Base-by-base conservation (phyloP, 2,329 filamentous ascomycete genomes). In the Trichothecium sympodiale region DNA sequence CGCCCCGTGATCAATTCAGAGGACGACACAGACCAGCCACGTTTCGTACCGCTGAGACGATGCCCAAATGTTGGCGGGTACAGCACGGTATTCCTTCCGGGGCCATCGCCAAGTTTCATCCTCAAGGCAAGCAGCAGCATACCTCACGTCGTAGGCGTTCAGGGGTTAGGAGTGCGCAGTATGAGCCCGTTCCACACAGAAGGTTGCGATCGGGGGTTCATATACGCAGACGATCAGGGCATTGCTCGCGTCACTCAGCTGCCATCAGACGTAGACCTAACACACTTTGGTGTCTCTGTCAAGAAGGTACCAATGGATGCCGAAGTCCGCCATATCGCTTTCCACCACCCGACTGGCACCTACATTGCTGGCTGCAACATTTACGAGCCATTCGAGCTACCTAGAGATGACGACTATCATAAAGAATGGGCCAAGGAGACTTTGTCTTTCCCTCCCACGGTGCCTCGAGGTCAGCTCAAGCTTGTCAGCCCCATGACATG, bases 391-490 rank as follows among this genome's bases (percentile, higher is more conserved):
- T 96, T 94, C 52, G 82, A 86, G 54, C 69, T 95, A 16, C 85
- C 86, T 2, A 83, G 83, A 36, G 86, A 94, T 46, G 88, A 88
- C 43, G 80, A 94, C 39, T 77, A 85, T 42, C 83, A 93, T 46
- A 71, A 72, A 41, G 83, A 91, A 43, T 89, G 87, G 76, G 73
- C 79, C 16, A 74, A 74, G 42, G 88, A 93, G 49, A 79, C 80
- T 54, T 61, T 67, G 36, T 39, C 49, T 0, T 69, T 78, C 48
- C 70, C 70, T 34, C 91, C 91, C 0, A 73, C 74, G 40, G 69
- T 80, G 18, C 76, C 83, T 32, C 78, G 77, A 38, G 83, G 84
- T 20, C 68, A 74, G 15, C 58, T 98, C 38, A 87, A 86, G 52
- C 68, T 98, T 12, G 62, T 95, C 37, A 88, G 80, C 44, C 81